Evolutionary conservation across 163 green algal species (phyloP).

Genomic region (Scenedesmus sp.): DNA sequence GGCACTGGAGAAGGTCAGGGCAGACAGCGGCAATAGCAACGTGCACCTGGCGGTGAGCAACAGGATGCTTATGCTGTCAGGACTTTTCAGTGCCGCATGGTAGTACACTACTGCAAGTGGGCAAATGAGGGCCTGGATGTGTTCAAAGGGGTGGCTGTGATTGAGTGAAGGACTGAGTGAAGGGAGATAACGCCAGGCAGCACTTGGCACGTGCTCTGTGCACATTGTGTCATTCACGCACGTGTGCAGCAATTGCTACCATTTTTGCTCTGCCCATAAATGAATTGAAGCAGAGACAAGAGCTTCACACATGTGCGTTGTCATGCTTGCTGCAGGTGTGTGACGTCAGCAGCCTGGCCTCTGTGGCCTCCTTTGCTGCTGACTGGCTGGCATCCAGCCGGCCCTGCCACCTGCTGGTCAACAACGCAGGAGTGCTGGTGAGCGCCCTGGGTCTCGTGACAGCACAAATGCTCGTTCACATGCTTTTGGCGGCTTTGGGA

Average conservation of each 20-base stretch:
- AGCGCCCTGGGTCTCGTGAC: not conserved
- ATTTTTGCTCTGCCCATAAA: no score
- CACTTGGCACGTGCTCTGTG: not conserved
- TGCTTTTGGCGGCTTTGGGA: not conserved
- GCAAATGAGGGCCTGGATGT: no score
- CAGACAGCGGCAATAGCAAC: slow-evolving; percentile 62
- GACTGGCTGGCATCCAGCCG: slow-evolving; percentile 43
- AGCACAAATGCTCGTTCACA: not conserved
- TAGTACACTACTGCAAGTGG: no score
- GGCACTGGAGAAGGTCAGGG: slow-evolving; percentile 65
- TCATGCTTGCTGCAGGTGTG: slow-evolving; percentile 51
- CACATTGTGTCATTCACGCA: not conserved
- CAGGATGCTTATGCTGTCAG: not conserved
- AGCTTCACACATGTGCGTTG: no score
- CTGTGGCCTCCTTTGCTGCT: slow-evolving; percentile 30
- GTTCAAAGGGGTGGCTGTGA: no score
- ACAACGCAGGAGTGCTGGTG: slow-evolving; percentile 64
- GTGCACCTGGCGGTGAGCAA: slow-evolving; percentile 67
- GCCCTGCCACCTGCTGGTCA: slow-evolving; percentile 62
- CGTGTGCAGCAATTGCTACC: not conserved
- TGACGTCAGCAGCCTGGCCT: slow-evolving; percentile 59
- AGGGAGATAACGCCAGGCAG: not conserved
- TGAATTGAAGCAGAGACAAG: no score
- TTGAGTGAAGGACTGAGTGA: no score
- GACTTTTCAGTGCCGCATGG: not conserved